Evolutionary conservation across 192 early-diverging fungal genomes (phyloP), one percentile per base, ranked within the genome.

Genomic region (Coemansia sp.): DNA sequence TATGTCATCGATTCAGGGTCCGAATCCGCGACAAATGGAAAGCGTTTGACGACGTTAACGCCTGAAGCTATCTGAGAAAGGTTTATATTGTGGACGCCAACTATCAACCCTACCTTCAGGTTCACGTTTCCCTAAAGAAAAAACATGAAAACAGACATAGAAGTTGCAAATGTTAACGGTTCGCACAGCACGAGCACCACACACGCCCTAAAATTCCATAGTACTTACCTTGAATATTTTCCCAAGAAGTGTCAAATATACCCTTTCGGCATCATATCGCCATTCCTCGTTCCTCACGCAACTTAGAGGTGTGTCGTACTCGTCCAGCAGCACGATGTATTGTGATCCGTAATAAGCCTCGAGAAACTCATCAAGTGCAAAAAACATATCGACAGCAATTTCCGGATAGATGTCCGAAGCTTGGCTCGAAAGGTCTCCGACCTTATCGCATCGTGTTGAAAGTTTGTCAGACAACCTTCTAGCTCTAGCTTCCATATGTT

Each of bases 181-280:
- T 4, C 10, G 33, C 17, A 42, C 17, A 42, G 14, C 6, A 14
- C n/a, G 4, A 8, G 27, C 20, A 50, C n/a, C n/a, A n/a, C n/a
- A n/a, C n/a, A n/a, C n/a, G n/a, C n/a, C n/a, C n/a, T n/a, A n/a
- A n/a, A n/a, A n/a, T n/a, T n/a, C n/a, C n/a, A n/a, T n/a, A n/a
- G n/a, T 23, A 36, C 62, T 36, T 64, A 55, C 62, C 53, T 64
- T 64, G 62, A 64, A 64, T 48, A 64, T 64, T 5, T 8, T 4
- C 27, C 25, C 27, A 19, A 64, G 53, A 20, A 64, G 40, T 2
- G 17, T 17, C 1, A 28, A 6, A 55, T 64, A 64, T 3, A 6
- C 33, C 10, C 13, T 14, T 20, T 1, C 14, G 37, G 11, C 50
- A 31, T 38, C n/a, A 1, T 1, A 4, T 44, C n/a, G 13, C 11